Percentiles rank a stretch among this genome's conserved stretches.
Evolutionary conservation across 208 protist genomes (phyloP).

Genomic region (Trypanosoma avium): DNA sequence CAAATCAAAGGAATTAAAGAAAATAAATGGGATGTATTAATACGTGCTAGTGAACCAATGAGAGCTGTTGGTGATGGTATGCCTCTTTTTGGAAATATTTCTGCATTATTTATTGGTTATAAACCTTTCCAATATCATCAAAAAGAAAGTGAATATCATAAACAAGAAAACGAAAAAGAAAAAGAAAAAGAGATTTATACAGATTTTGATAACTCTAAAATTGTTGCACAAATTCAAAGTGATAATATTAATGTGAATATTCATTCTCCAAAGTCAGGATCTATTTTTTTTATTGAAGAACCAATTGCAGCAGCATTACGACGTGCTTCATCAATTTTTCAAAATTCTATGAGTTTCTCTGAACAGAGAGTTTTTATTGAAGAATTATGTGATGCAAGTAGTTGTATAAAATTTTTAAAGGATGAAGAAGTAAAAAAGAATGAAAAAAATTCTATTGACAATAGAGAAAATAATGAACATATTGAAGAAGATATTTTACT

Average conservation of each 20-base stretch:
- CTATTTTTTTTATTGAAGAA: slow-evolving; percentile 49
- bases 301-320: slow-evolving; percentile 45
- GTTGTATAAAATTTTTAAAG: background rate
- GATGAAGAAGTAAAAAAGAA: background rate
- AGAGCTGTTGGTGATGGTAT: slow-evolving; percentile 21
- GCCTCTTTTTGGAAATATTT: slow-evolving; percentile 49
- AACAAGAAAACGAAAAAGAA: too few relatives aligned
- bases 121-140: background rate
- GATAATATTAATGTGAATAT: background rate
- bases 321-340: slow-evolving; percentile 33
- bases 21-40: slow-evolving; percentile 21
- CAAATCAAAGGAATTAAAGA: background rate
- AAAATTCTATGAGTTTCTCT: slow-evolving; percentile 10
- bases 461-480: background rate
- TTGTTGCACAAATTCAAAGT: slow-evolving; percentile 5
- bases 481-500: slow-evolving; percentile 11
- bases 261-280: background rate
- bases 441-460: background rate
- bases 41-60: slow-evolving; percentile 18
- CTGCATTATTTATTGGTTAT: slow-evolving; percentile 46
- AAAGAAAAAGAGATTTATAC: too few relatives aligned
- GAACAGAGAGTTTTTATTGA: slow-evolving; percentile 29
- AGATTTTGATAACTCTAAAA: background rate
- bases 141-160: background rate
- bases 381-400: slow-evolving; percentile 7